Percentiles rank a stretch among this genome's conserved stretches.
Evolutionary conservation across 2,329 filamentous ascomycete genomes (phyloP).

Genomic region (Fonsecaea multimorphosa): DNA sequence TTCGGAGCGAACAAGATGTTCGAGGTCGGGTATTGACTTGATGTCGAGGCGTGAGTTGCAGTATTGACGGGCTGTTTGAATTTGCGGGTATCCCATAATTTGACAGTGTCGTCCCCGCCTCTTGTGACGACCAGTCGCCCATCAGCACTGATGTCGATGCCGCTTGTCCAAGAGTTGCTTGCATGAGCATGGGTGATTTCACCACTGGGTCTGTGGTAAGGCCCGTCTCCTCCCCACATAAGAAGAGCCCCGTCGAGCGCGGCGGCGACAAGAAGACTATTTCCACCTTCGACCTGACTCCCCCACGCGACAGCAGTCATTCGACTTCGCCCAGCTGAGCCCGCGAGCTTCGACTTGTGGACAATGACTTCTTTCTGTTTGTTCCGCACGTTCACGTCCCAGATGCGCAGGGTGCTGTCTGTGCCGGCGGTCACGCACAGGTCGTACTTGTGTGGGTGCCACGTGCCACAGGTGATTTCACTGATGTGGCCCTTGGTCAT

Average conservation of each 20-base stretch:
- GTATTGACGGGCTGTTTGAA: slow-evolving; percentile 89
- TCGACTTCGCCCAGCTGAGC: slow-evolving; percentile 84
- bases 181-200: slow-evolving; percentile 85
- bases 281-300: slow-evolving; percentile 74
- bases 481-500: slow-evolving; percentile 97
- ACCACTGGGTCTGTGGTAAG: slow-evolving; percentile 78
- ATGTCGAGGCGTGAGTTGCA: slow-evolving; percentile 79
- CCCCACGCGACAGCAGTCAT: slow-evolving; percentile 95
- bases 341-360: slow-evolving; percentile 89
- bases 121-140: slow-evolving; percentile 88
- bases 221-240: slow-evolving; percentile 90
- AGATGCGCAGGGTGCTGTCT: slow-evolving; percentile 93
- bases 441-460: slow-evolving; percentile 87
- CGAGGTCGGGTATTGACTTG: slow-evolving; percentile 78
- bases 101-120: slow-evolving; percentile 90
- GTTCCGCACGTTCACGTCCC: slow-evolving; percentile 92
- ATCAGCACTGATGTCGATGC: slow-evolving; percentile 87
- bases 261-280: slow-evolving; percentile 77
- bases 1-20: slow-evolving; percentile 91
- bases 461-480: slow-evolving; percentile 85
- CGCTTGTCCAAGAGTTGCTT: slow-evolving; percentile 86
- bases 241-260: slow-evolving; percentile 88
- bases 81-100: slow-evolving; percentile 95
- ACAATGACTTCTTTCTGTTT: slow-evolving; percentile 93
- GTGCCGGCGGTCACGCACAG: slow-evolving; percentile 88